These are phyloP conservation scores for Plasmodium cynomolgi DNA, from an alignment of 169 alveolate species.

Conservation along the genomic window DNA sequence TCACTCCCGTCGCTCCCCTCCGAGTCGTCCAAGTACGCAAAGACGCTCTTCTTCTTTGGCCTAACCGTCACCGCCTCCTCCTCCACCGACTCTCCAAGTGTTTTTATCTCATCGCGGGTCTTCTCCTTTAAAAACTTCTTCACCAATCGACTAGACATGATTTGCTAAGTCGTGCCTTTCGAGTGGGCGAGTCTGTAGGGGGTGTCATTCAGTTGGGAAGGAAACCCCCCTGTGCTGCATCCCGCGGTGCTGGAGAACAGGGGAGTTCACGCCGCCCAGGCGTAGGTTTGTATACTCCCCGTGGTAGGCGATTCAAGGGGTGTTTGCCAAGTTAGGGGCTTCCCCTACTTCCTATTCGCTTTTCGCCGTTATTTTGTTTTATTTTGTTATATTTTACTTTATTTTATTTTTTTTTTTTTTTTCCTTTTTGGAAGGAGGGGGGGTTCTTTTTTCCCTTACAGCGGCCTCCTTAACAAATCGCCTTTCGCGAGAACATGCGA, in stretches of 20 bases:
- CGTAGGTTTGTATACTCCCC: background rate
- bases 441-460: background rate
- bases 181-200: background rate
- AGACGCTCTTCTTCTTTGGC: conserved; percentile 25
- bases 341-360: background rate
- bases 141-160: conserved; percentile 56
- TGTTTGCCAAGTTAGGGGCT: background rate
- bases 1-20: background rate
- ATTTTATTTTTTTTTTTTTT: background rate
- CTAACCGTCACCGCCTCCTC: background rate
- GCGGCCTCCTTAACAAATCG: background rate
- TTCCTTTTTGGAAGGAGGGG: background rate
- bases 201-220: background rate
- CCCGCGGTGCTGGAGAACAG: background rate
- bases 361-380: background rate
- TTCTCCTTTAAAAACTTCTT: conserved; percentile 48
- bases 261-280: background rate
- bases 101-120: conserved; percentile 50
- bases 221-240: background rate
- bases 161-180: background rate
- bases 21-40: conserved; percentile 21
- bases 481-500: too few relatives aligned
- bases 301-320: background rate
- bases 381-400: too few relatives aligned
- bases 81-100: conserved; percentile 11